A percentile compares a stretch with the other conserved stretches of the same genome.
Evolutionary conservation across 2,329 filamentous ascomycete species (phyloP).

Genomic region (Fusarium incarnatum): DNA sequence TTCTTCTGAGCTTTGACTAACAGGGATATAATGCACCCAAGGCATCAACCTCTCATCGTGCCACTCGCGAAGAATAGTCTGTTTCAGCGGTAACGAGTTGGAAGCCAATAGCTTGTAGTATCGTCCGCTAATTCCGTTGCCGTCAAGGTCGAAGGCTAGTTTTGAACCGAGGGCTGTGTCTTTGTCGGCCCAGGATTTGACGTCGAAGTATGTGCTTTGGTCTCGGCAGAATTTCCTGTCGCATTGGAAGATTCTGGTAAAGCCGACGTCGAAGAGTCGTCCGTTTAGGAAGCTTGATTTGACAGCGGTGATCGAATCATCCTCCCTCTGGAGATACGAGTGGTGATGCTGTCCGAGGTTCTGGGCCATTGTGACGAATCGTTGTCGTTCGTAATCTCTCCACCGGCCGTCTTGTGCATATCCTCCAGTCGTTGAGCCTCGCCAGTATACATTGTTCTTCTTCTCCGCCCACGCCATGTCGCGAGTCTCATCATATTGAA

Average conservation of each 20-base stretch:
- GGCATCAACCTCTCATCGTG: slow-evolving; percentile 67
- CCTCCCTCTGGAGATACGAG: slow-evolving; percentile 49
- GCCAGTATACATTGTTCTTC: slow-evolving; percentile 65
- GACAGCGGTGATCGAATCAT: slow-evolving; percentile 29
- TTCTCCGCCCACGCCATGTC: slow-evolving; percentile 64
- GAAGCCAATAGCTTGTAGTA: slow-evolving; percentile 64
- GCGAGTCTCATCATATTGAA: slow-evolving; percentile 54
- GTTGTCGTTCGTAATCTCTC: slow-evolving; percentile 60
- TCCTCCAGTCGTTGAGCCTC: slow-evolving; percentile 66
- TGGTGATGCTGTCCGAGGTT: slow-evolving; percentile 40
- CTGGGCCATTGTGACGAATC: slow-evolving; percentile 56
- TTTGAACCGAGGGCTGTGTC: slow-evolving; percentile 53
- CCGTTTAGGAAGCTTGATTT: slow-evolving; percentile 52
- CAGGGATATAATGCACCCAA: slow-evolving; percentile 68
- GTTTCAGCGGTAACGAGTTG: slow-evolving; percentile 61
- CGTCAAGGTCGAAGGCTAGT: slow-evolving; percentile 65
- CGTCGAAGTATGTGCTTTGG: slow-evolving; percentile 49
- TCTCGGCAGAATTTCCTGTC: slow-evolving; percentile 51
- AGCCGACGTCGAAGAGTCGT: slow-evolving; percentile 57
- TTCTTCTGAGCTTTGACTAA: slow-evolving; percentile 62
- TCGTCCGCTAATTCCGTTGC: slow-evolving; percentile 66
- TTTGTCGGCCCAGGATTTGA: slow-evolving; percentile 49
- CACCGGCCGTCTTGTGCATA: slow-evolving; percentile 52
- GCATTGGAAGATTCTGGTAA: slow-evolving; percentile 62
- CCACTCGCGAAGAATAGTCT: slow-evolving; percentile 67